Conservation (phyloP, 345 rosid genomes). For the Pseudoturritis turrita region DNA sequence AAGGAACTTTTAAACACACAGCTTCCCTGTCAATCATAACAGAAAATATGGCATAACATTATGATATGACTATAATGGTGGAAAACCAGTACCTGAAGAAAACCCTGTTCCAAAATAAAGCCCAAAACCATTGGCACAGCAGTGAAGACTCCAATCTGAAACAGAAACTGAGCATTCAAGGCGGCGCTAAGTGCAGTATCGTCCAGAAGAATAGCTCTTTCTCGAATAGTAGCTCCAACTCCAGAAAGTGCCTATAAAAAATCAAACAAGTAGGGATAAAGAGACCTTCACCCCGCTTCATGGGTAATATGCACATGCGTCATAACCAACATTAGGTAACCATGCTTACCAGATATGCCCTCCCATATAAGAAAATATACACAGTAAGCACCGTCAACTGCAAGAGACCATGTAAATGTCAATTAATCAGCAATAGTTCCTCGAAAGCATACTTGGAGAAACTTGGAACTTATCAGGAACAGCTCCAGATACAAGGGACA, state of each 20-base stretch:
- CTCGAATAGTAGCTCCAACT: slow-evolving; percentile 63
- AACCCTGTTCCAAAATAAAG: slow-evolving; percentile 37
- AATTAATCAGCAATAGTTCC: slow-evolving; percentile 13
- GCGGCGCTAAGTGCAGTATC: slow-evolving; percentile 81
- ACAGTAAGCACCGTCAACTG: slow-evolving; percentile 94
- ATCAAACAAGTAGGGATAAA: slow-evolving; percentile 10
- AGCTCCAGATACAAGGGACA: background rate
- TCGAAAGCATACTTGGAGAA: slow-evolving; percentile 10
- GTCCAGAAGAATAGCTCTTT: slow-evolving; percentile 48
- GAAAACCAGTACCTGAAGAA: slow-evolving; percentile 29
- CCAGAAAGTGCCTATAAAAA: slow-evolving; percentile 85
- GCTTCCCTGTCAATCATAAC: slow-evolving; percentile 6
- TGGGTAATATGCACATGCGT: background rate
- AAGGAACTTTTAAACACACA: slow-evolving; percentile 1
- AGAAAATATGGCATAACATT: background rate
- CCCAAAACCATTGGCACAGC: slow-evolving; percentile 98
- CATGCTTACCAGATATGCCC: slow-evolving; percentile 75
- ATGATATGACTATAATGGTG: background rate
- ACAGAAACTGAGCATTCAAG: slow-evolving; percentile 86
- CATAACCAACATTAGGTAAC: slow-evolving; percentile 12
- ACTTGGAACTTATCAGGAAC: slow-evolving; percentile 17
- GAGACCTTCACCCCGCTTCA: slow-evolving; percentile 1
- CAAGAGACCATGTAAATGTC: slow-evolving; percentile 32
- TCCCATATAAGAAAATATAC: slow-evolving; percentile 84
- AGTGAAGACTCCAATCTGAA: slow-evolving; percentile 91